A percentile compares a stretch with the other conserved stretches of the same genome.
These are phyloP conservation scores for Cyberlindnera meyerae DNA, from an alignment of 805 yeast species.

Conservation along the genomic window DNA sequence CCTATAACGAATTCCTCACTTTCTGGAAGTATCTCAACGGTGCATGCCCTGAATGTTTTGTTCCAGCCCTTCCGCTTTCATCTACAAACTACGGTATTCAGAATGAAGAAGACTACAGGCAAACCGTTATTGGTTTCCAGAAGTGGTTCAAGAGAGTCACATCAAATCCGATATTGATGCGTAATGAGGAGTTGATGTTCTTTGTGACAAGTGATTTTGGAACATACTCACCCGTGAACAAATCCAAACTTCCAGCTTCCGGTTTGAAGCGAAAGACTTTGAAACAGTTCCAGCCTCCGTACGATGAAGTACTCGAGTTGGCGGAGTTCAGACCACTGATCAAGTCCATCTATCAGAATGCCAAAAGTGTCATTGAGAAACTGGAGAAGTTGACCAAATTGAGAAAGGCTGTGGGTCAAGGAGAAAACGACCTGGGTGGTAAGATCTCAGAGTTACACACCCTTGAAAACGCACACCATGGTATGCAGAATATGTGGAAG, in stretches of 20 bases:
- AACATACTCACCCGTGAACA: slow-evolving; percentile 43
- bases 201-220: slow-evolving; percentile 77
- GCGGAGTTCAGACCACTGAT: slow-evolving; percentile 85
- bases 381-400: slow-evolving; percentile 50
- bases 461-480: slow-evolving; percentile 53
- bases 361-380: slow-evolving; percentile 47
- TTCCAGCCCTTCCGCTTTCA: slow-evolving; percentile 80
- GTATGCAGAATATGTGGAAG: slow-evolving; percentile 75
- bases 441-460: slow-evolving; percentile 35
- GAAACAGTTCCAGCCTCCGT: slow-evolving; percentile 89
- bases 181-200: slow-evolving; percentile 83
- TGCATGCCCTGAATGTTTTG: slow-evolving; percentile 87
- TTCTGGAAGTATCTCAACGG: slow-evolving; percentile 74
- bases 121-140: slow-evolving; percentile 59
- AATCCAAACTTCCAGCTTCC: slow-evolving; percentile 63
- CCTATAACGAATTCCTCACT: slow-evolving; percentile 70
- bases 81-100: slow-evolving; percentile 77
- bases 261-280: slow-evolving; percentile 86
- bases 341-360: slow-evolving; percentile 61
- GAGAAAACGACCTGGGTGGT: slow-evolving; percentile 50
- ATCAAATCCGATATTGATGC: slow-evolving; percentile 68
- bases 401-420: slow-evolving; percentile 45
- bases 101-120: slow-evolving; percentile 70
- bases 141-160: slow-evolving; percentile 80
- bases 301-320: slow-evolving; percentile 76